Conservation (phyloP, 148 eudicot species). For the Hydrangea macrophylla region DNA sequence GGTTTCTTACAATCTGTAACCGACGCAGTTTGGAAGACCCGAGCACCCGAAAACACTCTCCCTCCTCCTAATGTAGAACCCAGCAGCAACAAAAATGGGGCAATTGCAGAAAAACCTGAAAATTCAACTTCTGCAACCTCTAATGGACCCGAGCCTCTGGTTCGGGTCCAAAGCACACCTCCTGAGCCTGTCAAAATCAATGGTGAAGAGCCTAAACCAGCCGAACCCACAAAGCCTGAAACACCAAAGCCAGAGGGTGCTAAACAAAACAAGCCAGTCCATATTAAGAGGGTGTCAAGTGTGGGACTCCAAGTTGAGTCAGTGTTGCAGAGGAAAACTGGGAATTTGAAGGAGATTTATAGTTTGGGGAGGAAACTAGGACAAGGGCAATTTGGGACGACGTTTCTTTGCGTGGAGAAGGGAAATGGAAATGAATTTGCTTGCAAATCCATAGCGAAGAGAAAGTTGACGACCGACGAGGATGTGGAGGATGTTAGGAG, state of each 20-base stretch:
- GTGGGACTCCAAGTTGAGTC: slow-evolving; percentile 45
- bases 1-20: slow-evolving; percentile 43
- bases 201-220: slow-evolving; percentile 5
- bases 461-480: slow-evolving; percentile 49
- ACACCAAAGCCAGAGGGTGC: slow-evolving; percentile 16
- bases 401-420: slow-evolving; percentile 46
- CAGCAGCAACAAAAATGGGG: slow-evolving; percentile 5
- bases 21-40: slow-evolving; percentile 27
- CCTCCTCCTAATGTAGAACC: slow-evolving; percentile 21
- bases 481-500: slow-evolving; percentile 62
- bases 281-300: slow-evolving; percentile 35
- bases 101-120: slow-evolving; percentile 1
- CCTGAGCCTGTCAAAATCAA: slow-evolving; percentile 18
- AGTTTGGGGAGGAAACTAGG: slow-evolving; percentile 49
- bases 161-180: slow-evolving; percentile 13
- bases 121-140: slow-evolving; percentile 11
- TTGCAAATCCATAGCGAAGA: slow-evolving; percentile 53
- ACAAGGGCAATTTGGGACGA: slow-evolving; percentile 59
- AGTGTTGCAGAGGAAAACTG: slow-evolving; percentile 46
- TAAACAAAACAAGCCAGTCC: slow-evolving; percentile 16
- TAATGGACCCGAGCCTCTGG: slow-evolving; percentile 4
- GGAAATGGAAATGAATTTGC: slow-evolving; percentile 39
- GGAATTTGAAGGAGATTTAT: slow-evolving; percentile 41
- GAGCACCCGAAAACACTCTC: slow-evolving; percentile 14
- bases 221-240: slow-evolving; percentile 18